A percentile compares a stretch with the other conserved stretches of the same genome.
Evolutionary conservation across 2,329 filamentous ascomycete genomes (phyloP).

Genomic region (Ophiostoma sp.): DNA sequence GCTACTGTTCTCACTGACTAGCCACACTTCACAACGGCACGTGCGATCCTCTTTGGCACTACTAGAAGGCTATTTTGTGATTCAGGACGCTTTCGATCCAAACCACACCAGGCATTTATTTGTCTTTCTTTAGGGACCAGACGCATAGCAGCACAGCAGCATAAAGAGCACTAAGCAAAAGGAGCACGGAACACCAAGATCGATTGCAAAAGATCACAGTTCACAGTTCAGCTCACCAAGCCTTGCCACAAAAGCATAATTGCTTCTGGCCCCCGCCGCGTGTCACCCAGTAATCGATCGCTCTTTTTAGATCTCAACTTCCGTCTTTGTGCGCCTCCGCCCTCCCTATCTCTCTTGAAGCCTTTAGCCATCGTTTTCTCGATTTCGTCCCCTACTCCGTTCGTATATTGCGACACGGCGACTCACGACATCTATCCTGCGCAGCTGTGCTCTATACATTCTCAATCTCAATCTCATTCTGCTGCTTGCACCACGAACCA

Average conservation of each 20-base stretch:
- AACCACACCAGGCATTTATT: background rate
- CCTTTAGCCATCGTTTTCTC: background rate
- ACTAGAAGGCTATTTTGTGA: background rate
- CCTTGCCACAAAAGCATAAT: background rate
- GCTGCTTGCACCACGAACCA: background rate
- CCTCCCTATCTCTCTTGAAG: background rate
- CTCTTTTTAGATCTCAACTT: background rate
- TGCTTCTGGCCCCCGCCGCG: background rate
- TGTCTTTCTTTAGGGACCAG: background rate
- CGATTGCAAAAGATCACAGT: background rate
- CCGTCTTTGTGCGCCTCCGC: background rate
- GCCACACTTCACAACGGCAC: background rate
- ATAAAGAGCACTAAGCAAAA: background rate
- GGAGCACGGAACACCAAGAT: background rate
- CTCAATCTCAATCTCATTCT: background rate
- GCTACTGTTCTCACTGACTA: background rate
- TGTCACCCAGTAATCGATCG: conserved; percentile 11
- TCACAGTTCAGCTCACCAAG: background rate
- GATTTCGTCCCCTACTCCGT: background rate
- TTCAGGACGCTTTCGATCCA: background rate
- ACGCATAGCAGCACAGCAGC: background rate
- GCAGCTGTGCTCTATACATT: background rate
- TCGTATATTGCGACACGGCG: background rate
- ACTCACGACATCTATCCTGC: background rate
- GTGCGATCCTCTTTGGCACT: background rate